phyloP scores from a whole-genome alignment of 345 rosid genomes.

The Melastoma malabathricum region DNA sequence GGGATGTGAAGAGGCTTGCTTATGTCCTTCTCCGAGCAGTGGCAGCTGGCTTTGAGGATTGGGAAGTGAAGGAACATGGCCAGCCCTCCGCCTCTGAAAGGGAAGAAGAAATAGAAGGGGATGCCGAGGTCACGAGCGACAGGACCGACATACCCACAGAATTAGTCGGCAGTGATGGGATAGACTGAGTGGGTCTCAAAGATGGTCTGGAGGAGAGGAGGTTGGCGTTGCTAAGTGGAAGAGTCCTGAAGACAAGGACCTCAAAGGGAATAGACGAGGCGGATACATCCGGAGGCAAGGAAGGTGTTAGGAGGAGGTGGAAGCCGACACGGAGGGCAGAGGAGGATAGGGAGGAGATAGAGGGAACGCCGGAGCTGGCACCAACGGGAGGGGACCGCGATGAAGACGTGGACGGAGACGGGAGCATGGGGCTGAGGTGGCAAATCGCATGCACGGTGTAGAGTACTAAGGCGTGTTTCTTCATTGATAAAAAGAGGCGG shows the following conservation, averaged over 20 bases:
- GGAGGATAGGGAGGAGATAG: slow-evolving; percentile 10
- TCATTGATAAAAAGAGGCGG: slow-evolving; percentile 3
- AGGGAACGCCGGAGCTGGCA: background rate
- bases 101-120: slow-evolving; percentile 11
- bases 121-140: slow-evolving; percentile 10
- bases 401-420: slow-evolving; percentile 9
- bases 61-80: slow-evolving; percentile 10
- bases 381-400: slow-evolving; percentile 3
- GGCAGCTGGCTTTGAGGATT: background rate
- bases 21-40: slow-evolving; percentile 11
- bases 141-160: slow-evolving; percentile 8
- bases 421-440: background rate
- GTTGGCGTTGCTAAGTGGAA: slow-evolving; percentile 10
- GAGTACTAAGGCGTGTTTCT: no score
- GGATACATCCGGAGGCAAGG: background rate
- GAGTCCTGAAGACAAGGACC: slow-evolving; percentile 5
- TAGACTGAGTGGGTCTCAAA: background rate
- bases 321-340: slow-evolving; percentile 10
- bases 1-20: slow-evolving; percentile 7
- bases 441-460: no score
- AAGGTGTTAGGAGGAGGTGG: slow-evolving; percentile 17
- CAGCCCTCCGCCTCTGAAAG: slow-evolving; percentile 8
- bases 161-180: slow-evolving; percentile 17
- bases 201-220: slow-evolving; percentile 8
- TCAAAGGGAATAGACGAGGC: slow-evolving; percentile 6